phyloP scores from a whole-genome alignment of 1,284 basidiomycete species.

The Anthracocystis walkeri region DNA sequence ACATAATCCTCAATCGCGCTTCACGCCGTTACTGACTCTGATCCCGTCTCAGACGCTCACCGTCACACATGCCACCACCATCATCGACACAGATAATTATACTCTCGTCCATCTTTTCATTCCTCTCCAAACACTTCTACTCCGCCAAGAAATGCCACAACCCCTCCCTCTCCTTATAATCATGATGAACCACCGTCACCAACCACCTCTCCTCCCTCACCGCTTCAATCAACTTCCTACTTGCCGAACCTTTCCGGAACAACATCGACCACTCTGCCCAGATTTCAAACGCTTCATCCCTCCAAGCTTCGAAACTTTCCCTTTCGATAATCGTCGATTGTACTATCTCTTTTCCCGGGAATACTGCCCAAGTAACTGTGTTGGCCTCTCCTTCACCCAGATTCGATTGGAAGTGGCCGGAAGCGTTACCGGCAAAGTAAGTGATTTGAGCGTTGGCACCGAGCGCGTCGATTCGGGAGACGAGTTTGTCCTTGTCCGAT shows the following conservation, averaged over 20 bases:
- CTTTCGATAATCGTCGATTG: constrained; percentile 72
- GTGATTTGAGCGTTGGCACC: constrained; percentile 78
- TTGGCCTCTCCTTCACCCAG: constrained; percentile 70
- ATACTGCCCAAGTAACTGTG: constrained; percentile 72
- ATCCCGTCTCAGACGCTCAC: constrained; percentile 1
- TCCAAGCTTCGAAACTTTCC: constrained; percentile 72
- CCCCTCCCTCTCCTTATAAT: constrained; percentile 84
- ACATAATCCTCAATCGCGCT: neutral
- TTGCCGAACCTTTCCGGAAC: constrained; percentile 81
- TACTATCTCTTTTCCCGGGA: constrained; percentile 71
- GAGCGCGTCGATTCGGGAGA: constrained; percentile 74
- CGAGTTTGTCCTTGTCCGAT: constrained; percentile 77
- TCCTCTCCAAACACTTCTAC: neutral
- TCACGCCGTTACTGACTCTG: neutral
- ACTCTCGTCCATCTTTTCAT: no score
- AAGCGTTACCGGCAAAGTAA: constrained; percentile 84
- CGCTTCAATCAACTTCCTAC: constrained; percentile 79
- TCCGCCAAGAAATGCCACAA: constrained; percentile 75
- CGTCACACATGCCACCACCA: constrained; percentile 17
- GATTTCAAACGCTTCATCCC: constrained; percentile 94
- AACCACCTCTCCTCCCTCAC: constrained; percentile 86
- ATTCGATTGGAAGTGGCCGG: constrained; percentile 68
- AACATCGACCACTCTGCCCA: constrained; percentile 95
- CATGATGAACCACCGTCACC: constrained; percentile 92
- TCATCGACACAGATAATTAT: constrained; percentile 14